Conservation (phyloP, 2,329 filamentous ascomycete genomes). For the Alternaria sp. region DNA sequence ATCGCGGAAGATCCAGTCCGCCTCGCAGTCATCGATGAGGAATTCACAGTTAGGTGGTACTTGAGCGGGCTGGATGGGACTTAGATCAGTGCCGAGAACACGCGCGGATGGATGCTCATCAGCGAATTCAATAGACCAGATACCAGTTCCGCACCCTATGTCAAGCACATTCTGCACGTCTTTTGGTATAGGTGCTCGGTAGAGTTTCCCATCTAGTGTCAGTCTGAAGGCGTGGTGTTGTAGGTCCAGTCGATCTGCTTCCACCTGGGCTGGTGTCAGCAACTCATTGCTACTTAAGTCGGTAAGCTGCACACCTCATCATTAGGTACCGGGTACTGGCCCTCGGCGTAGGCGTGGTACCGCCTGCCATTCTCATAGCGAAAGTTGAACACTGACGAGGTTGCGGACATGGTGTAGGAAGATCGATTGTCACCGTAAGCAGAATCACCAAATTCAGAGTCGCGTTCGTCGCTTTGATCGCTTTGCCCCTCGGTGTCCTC, state of each 20-base stretch:
- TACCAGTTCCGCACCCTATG: constrained; percentile 46
- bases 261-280: constrained; percentile 29
- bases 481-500: constrained; percentile 23
- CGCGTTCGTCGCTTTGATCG: constrained; percentile 40
- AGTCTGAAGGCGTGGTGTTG: constrained; percentile 48
- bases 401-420: constrained; percentile 43
- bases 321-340: constrained; percentile 44
- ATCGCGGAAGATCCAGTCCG: constrained; percentile 65
- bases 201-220: constrained; percentile 43
- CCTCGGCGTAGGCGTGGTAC: constrained; percentile 45
- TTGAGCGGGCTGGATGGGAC: constrained; percentile 42
- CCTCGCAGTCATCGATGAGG: constrained; percentile 49
- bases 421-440: constrained; percentile 12
- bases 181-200: constrained; percentile 37
- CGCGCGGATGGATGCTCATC: constrained; percentile 45
- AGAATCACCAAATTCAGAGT: constrained; percentile 39
- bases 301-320: constrained; percentile 36
- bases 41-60: constrained; percentile 49
- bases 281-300: not conserved
- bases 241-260: constrained; percentile 43
- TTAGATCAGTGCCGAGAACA: constrained; percentile 49
- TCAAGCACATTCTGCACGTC: constrained; percentile 45
- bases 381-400: constrained; percentile 42
- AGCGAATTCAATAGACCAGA: constrained; percentile 46
- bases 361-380: constrained; percentile 43